phyloP scores from a whole-genome alignment of 2,329 filamentous ascomycete genomes.

The Exophiala mesophila region DNA sequence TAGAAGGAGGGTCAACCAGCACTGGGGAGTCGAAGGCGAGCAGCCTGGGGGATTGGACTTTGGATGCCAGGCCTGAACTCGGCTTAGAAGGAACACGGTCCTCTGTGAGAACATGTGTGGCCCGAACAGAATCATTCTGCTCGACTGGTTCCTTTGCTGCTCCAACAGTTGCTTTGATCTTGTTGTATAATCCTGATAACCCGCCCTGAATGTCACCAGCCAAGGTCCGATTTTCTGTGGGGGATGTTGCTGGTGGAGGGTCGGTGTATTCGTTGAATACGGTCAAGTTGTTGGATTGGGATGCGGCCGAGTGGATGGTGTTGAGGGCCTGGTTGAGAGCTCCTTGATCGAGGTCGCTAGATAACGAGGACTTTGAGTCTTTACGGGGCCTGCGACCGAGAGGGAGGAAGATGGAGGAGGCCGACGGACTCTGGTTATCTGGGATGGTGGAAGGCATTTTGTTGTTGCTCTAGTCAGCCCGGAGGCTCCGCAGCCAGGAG shows the following conservation, averaged over 20 bases:
- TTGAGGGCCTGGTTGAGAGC: conserved; percentile 73
- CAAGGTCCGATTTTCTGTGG: conserved; percentile 64
- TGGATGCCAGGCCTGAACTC: conserved; percentile 22
- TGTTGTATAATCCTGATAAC: conserved; percentile 81
- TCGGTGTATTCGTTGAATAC: conserved; percentile 87
- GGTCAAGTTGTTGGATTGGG: conserved; percentile 75
- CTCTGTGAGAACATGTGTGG: conserved; percentile 16
- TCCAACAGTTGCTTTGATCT: conserved; percentile 76
- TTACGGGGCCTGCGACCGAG: conserved; percentile 38
- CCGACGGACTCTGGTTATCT: conserved; percentile 40
- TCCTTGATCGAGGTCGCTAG: conserved; percentile 61
- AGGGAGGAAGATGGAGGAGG: conserved; percentile 42
- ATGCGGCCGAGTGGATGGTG: conserved; percentile 84
- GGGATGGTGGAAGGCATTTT: conserved; percentile 37
- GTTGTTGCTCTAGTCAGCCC: conserved; percentile 1
- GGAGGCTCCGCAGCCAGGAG: conserved; percentile 4
- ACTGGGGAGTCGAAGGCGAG: conserved; percentile 16
- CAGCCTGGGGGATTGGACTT: conserved; percentile 20
- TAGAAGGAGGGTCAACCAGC: conserved; percentile 7
- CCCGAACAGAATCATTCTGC: conserved; percentile 8
- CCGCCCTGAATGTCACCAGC: conserved; percentile 76
- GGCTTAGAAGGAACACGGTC: conserved; percentile 16
- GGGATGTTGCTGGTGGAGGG: conserved; percentile 56
- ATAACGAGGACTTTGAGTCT: conserved; percentile 48
- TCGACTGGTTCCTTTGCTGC: conserved; percentile 51